Conservation (phyloP, 371 early-diverging fungal species). For the Dinochytrium kinnereticum region DNA sequence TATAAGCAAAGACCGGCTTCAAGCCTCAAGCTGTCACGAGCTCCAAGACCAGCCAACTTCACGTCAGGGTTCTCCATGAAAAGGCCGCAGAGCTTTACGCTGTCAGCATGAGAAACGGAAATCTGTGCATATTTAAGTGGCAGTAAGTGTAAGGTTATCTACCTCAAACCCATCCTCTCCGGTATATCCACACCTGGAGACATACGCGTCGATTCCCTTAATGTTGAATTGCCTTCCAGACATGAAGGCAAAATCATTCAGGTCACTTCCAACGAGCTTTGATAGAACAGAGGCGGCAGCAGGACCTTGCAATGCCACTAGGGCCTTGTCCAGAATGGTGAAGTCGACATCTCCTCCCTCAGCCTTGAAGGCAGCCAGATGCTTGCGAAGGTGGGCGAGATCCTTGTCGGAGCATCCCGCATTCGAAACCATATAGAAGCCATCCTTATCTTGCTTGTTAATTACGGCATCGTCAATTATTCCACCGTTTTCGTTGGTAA, state of each 20-base stretch:
- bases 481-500: slow-evolving; percentile 95
- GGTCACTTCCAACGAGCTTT: slow-evolving; percentile 33
- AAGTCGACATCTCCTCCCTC: slow-evolving; percentile 89
- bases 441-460: slow-evolving; percentile 75
- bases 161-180: slow-evolving; percentile 99
- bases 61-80: slow-evolving; percentile 80
- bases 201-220: slow-evolving; percentile 80
- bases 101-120: slow-evolving; percentile 76
- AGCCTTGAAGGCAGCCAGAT: slow-evolving; percentile 77
- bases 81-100: slow-evolving; percentile 69
- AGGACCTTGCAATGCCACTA: slow-evolving; percentile 91
- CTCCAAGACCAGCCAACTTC: slow-evolving; percentile 93
- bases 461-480: slow-evolving; percentile 98
- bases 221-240: slow-evolving; percentile 74
- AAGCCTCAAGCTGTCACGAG: slow-evolving; percentile 92
- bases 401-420: slow-evolving; percentile 98
- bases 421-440: slow-evolving; percentile 93
- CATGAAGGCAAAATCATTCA: slow-evolving; percentile 88
- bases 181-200: slow-evolving; percentile 97
- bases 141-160: background rate
- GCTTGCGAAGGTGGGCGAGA: slow-evolving; percentile 80
- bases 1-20: slow-evolving; percentile 98
- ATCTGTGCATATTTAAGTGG: slow-evolving; percentile 56
- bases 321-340: slow-evolving; percentile 79
- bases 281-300: slow-evolving; percentile 29